Evolutionary conservation across 768 basidiomycete genomes (phyloP), one percentile per base, ranked within the genome.

Genomic region (Boletales sp.): DNA sequence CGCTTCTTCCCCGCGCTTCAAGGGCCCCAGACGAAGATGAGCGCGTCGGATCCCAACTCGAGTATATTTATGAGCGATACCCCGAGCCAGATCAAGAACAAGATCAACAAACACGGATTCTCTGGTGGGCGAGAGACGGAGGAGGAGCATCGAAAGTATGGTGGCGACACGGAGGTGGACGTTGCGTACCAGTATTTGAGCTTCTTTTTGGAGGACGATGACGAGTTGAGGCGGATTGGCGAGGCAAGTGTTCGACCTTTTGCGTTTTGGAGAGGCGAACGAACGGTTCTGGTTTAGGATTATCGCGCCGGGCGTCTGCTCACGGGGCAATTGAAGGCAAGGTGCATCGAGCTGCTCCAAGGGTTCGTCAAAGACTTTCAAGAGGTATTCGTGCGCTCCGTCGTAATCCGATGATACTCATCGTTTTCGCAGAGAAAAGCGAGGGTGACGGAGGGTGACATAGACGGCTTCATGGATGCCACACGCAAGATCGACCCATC

Each of bases 21-120:
- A 70, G 97, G 97, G 38, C 90, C 97, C 3, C 93, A 97, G 69
- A 95, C 93, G 32, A 99, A 99, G 74, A 99, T 99, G 97, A 97
- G 94, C 67, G 97, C 97, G 5, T 94, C 90, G 43, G 87, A 95
- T 68, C 75, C 83, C 18, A 95, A 94, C 70, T 90, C 87, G 56
- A 90, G 90, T 56, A 94, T 99, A 58, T 98, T 80, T 75, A 97
- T 99, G 95, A 91, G 78, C 30, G 97, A 99, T 67, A 90, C 88
- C 51, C 76, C 84, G 4, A 83, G 82, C 49, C 90, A 94, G 70
- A 97, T 99, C 72, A 95, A 97, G 74, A 97, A 93, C 67, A 99
- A 99, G 75, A 82, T 99, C 62, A 97, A 92, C 66, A 84, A 78
- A 59, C 93, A 99, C 62, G 97, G 93, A 3, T 99, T 98, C 71